Evolutionary conservation across 2,329 filamentous ascomycete species (phyloP).

Genomic region (Grosmannia clavigera): DNA sequence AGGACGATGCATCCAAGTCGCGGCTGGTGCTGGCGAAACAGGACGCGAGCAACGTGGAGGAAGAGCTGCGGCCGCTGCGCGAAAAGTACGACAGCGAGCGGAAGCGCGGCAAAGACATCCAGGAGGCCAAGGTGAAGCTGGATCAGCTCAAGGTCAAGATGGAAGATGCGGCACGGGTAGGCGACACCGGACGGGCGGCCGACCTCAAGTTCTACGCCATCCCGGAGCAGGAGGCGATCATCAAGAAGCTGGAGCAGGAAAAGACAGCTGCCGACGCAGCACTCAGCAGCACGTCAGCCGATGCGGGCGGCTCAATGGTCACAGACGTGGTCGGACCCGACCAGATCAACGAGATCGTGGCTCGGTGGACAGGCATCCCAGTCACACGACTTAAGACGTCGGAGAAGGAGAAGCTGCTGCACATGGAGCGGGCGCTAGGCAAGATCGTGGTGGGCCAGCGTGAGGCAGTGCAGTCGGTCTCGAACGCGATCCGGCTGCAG

Average conservation of each 20-base stretch:
- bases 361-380: conserved; percentile 95
- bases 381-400: conserved; percentile 87
- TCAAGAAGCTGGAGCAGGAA: conserved; percentile 68
- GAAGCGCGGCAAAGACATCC: conserved; percentile 78
- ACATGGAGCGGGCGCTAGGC: conserved; percentile 82
- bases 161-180: conserved; percentile 80
- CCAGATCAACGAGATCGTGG: conserved; percentile 98
- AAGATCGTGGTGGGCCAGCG: conserved; percentile 86
- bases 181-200: conserved; percentile 76
- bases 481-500: conserved; percentile 90
- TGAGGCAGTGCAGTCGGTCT: conserved; percentile 85
- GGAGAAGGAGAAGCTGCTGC: conserved; percentile 95
- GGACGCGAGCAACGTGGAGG: conserved; percentile 86
- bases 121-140: conserved; percentile 89
- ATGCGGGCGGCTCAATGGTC: conserved; percentile 59
- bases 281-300: conserved; percentile 41
- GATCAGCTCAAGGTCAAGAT: conserved; percentile 84
- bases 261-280: conserved; percentile 68
- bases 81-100: conserved; percentile 96
- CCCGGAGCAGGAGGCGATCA: conserved; percentile 73
- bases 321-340: conserved; percentile 92
- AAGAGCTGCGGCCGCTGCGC: conserved; percentile 80
- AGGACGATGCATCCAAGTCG: conserved; percentile 80
- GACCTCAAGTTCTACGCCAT: conserved; percentile 97
- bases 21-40: conserved; percentile 74